Conservation (phyloP, 129 eudicot species). For the Ambrosia artemisiifolia region DNA sequence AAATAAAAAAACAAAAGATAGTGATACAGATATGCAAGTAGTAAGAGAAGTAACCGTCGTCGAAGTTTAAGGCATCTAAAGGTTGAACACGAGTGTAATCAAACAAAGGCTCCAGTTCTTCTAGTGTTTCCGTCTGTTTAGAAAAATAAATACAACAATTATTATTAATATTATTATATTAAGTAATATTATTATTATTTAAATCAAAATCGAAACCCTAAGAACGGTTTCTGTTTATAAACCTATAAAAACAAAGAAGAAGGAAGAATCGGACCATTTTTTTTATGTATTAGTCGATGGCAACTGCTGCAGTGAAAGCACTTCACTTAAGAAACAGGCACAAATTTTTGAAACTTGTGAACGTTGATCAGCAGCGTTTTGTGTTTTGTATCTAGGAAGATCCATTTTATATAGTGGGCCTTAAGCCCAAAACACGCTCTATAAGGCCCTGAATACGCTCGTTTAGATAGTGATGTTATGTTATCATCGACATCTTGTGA, state of each 20-base stretch:
- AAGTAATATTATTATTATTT: neutral
- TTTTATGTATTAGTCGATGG: neutral
- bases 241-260: neutral
- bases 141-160: neutral
- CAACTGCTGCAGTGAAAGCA: neutral
- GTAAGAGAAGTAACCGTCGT: slow-evolving; percentile 36
- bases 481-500: too few relatives aligned
- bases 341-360: neutral
- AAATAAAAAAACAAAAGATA: neutral
- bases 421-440: neutral
- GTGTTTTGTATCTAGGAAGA: neutral
- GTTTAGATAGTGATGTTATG: too few relatives aligned
- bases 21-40: neutral
- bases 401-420: neutral
- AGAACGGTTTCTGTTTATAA: neutral
- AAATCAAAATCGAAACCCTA: slow-evolving; percentile 35
- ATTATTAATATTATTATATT: neutral
- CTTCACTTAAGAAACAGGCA: neutral
- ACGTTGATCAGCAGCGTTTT: neutral
- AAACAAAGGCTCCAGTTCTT: slow-evolving; percentile 85
- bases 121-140: slow-evolving; percentile 49
- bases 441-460: too few relatives aligned
- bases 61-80: slow-evolving; percentile 30
- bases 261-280: slow-evolving; percentile 24
- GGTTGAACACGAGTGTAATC: slow-evolving; percentile 95